phyloP scores from a whole-genome alignment of 768 basidiomycete species.

The Melanogaster broomeanus region DNA sequence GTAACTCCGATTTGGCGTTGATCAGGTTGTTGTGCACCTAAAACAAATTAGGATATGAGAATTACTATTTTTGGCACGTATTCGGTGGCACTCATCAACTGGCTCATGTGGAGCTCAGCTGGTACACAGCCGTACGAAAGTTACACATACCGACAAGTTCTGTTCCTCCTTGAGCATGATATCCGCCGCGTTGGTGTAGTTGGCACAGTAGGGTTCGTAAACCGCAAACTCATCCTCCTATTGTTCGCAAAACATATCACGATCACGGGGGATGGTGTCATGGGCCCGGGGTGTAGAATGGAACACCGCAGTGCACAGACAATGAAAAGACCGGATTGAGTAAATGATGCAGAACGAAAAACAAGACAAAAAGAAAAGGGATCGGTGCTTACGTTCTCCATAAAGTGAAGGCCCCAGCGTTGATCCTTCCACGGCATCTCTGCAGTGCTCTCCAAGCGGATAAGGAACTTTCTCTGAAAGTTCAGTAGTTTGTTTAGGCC shows the following conservation, averaged over 20 bases:
- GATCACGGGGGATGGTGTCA: background rate
- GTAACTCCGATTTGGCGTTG: slow-evolving; percentile 89
- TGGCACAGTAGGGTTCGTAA: slow-evolving; percentile 97
- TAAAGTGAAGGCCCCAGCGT: slow-evolving; percentile 84
- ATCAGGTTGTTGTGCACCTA: slow-evolving; percentile 83
- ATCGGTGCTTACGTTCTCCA: slow-evolving; percentile 73
- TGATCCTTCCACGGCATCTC: slow-evolving; percentile 83
- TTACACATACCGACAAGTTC: slow-evolving; percentile 71
- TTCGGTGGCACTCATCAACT: slow-evolving; percentile 24
- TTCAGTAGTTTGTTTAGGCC: slow-evolving; percentile 94
- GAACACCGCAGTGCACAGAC: slow-evolving; percentile 26
- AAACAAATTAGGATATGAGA: slow-evolving; percentile 13
- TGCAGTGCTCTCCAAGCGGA: slow-evolving; percentile 83
- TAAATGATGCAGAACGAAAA: slow-evolving; percentile 18
- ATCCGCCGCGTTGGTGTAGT: slow-evolving; percentile 86
- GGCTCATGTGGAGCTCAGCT: slow-evolving; percentile 13
- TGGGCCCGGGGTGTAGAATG: slow-evolving; percentile 4
- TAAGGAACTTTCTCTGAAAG: slow-evolving; percentile 93
- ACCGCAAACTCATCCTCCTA: slow-evolving; percentile 96
- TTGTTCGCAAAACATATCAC: slow-evolving; percentile 40
- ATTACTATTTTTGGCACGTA: slow-evolving; percentile 19
- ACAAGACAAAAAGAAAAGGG: slow-evolving; percentile 5
- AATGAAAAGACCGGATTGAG: slow-evolving; percentile 47
- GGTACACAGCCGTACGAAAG: slow-evolving; percentile 6
- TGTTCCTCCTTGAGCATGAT: slow-evolving; percentile 86